These are phyloP conservation scores for Uncinocarpus reesii DNA, from an alignment of 2,329 filamentous ascomycete genomes.

Conservation along the genomic window DNA sequence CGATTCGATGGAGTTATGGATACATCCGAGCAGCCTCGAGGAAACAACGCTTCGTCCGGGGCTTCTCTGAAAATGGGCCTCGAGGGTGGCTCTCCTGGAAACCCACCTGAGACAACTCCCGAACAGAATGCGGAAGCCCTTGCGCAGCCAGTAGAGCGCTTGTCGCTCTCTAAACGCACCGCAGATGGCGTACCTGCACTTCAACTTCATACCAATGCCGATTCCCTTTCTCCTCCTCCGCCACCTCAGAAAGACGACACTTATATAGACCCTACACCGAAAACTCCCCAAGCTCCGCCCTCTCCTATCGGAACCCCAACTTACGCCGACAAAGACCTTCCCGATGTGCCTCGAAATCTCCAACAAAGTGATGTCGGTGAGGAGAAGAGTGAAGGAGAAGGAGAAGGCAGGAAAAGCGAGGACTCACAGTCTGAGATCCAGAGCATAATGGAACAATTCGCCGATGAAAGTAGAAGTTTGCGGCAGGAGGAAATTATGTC, in stretches of 20 bases:
- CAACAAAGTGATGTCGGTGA: constrained; percentile 16
- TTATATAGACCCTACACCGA: constrained; percentile 43
- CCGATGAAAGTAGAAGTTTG: constrained; percentile 58
- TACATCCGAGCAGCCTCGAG: not conserved
- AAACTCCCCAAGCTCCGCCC: constrained; percentile 35
- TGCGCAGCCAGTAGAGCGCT: constrained; percentile 3
- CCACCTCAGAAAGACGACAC: constrained; percentile 43
- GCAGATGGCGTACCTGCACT: constrained; percentile 2
- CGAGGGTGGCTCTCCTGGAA: not conserved
- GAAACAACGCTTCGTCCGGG: not conserved
- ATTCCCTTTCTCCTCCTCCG: constrained; percentile 31
- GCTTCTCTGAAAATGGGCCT: not conserved
- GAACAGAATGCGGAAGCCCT: not conserved
- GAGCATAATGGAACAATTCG: constrained; percentile 95
- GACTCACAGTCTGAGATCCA: constrained; percentile 79
- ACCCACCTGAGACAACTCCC: not conserved
- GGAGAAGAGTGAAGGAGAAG: constrained; percentile 44
- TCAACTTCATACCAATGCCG: constrained; percentile 12
- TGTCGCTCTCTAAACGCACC: constrained; percentile 11
- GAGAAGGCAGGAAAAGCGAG: constrained; percentile 53
- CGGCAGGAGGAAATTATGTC: constrained; percentile 84
- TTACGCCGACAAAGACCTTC: constrained; percentile 33
- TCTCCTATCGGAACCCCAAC: constrained; percentile 31
- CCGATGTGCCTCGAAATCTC: constrained; percentile 26
- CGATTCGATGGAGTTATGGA: constrained; percentile 6